phyloP scores from a whole-genome alignment of 345 rosid genomes.

The Eucalyptus erythrocorys region DNA sequence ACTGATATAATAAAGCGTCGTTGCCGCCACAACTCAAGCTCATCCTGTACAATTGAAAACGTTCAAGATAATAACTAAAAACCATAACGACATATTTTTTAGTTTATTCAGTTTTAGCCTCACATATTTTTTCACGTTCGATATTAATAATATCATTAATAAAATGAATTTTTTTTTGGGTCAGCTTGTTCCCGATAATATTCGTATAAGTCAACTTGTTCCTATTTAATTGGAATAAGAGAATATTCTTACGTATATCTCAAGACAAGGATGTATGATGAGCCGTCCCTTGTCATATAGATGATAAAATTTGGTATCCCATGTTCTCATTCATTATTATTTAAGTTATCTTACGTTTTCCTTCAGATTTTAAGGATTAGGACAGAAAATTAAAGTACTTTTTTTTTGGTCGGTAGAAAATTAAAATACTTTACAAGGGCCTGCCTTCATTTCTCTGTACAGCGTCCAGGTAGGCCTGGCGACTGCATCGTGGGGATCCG shows the following conservation, averaged over 20 bases:
- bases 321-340: background rate
- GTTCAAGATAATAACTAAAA: background rate
- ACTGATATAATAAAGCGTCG: background rate
- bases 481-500: too few relatives aligned
- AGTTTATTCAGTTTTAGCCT: background rate
- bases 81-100: accelerated
- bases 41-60: background rate
- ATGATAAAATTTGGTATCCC: too few relatives aligned
- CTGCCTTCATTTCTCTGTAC: too few relatives aligned
- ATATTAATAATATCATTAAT: background rate
- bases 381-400: background rate
- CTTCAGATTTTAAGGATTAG: background rate
- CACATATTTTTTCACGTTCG: background rate
- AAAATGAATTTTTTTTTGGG: background rate
- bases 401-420: too few relatives aligned
- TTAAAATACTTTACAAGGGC: background rate
- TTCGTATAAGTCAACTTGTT: background rate
- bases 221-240: background rate
- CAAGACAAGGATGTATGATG: background rate
- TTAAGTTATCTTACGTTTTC: background rate
- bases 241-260: background rate
- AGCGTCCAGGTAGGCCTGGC: too few relatives aligned
- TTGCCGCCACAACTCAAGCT: accelerated
- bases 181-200: background rate
- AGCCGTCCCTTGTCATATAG: too few relatives aligned